Conservation (phyloP, 2,329 filamentous ascomycete genomes). For the Fusarium metavorans region DNA sequence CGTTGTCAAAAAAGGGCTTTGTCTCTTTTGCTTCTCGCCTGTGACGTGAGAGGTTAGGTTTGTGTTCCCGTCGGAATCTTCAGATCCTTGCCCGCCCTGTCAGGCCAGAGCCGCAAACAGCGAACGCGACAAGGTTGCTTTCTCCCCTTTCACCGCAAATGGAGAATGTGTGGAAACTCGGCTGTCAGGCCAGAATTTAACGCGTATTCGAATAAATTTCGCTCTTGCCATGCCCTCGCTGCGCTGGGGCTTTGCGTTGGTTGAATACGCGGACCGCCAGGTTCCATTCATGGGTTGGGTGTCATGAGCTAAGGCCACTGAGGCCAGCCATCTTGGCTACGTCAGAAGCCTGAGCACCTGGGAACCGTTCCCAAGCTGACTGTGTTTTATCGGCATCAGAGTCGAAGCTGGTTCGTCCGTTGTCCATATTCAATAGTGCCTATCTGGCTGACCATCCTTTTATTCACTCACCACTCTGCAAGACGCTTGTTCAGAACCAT, state of each 20-base stretch:
- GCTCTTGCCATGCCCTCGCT: background rate
- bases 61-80: background rate
- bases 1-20: conserved; percentile 6
- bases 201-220: background rate
- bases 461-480: background rate
- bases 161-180: background rate
- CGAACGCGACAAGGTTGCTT: background rate
- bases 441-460: background rate
- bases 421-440: background rate
- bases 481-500: background rate
- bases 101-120: background rate
- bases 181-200: background rate
- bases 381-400: background rate
- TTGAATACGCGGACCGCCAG: conserved; percentile 1
- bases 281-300: background rate
- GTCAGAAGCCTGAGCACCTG: background rate
- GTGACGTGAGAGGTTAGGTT: background rate
- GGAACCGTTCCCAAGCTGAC: background rate
- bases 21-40: background rate
- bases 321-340: background rate
- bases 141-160: background rate
- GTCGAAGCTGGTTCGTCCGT: background rate
- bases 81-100: background rate
- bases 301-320: background rate
- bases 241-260: background rate